Evolutionary conservation across 2,329 filamentous ascomycete genomes (phyloP).

Genomic region (Alternaria arborescens): DNA sequence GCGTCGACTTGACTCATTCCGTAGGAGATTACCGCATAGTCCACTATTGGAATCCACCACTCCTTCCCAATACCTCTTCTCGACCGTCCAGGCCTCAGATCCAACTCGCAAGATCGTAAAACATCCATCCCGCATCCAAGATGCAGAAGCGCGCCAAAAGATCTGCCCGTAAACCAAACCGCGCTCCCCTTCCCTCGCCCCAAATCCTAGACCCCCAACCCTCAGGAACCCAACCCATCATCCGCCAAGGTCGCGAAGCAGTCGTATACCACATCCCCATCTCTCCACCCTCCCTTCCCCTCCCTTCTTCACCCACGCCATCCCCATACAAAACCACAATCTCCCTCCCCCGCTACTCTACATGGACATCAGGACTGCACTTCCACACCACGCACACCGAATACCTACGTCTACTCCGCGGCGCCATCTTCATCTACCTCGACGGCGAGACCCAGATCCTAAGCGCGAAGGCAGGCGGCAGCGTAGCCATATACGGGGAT

Average conservation of each 20-base stretch:
- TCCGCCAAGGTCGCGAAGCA: slow-evolving; percentile 24
- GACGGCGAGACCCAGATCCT: too few relatives aligned
- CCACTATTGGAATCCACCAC: neutral
- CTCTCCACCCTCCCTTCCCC: slow-evolving; percentile 11
- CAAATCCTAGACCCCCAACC: slow-evolving; percentile 14
- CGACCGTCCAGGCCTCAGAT: too few relatives aligned
- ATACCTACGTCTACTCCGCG: too few relatives aligned
- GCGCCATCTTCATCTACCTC: too few relatives aligned
- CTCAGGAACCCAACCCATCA: slow-evolving; percentile 20
- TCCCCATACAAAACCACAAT: slow-evolving; percentile 50
- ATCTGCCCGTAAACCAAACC: neutral
- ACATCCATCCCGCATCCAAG: neutral
- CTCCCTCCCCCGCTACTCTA: slow-evolving; percentile 52
- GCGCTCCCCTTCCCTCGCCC: too few relatives aligned
- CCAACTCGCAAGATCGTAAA: neutral
- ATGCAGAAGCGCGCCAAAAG: neutral
- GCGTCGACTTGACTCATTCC: too few relatives aligned
- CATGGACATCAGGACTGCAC: slow-evolving; percentile 61
- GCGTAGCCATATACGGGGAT: too few relatives aligned
- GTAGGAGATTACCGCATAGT: neutral
- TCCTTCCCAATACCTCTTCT: neutral
- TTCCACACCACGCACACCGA: slow-evolving; percentile 53
- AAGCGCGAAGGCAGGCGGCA: too few relatives aligned
- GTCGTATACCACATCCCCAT: slow-evolving; percentile 52
- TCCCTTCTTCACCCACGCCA: too few relatives aligned